Evolutionary conservation across 306 rosid species (phyloP), one percentile per base, ranked within the genome.

Genomic region (Trichosanthes truncata): DNA sequence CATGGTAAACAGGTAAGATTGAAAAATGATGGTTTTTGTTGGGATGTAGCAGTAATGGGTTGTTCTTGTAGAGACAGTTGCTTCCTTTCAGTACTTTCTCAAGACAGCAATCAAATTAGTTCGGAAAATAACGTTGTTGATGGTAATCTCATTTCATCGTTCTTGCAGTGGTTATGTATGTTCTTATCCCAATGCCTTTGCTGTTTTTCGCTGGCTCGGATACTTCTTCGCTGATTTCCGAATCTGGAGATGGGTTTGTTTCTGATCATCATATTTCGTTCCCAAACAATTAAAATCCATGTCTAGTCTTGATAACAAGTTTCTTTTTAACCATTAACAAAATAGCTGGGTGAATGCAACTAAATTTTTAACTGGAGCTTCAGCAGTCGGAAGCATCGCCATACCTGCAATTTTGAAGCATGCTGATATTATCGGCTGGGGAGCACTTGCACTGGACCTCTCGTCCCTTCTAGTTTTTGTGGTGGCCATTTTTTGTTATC

Each of bases 181-280:
- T 93, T 83, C 87, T 93, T 78, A 93, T 93, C 75, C 97, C 98
- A 51, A 84, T 93, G 97, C 97, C 97, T 51, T 78, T 90, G 84
- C 79, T 93, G 82, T 91, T 93, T 85, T 85, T 91, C 23, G 85
- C 67, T n/a, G 95, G 98, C 56, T 90, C 95, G 12, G 88, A 89
- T 85, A 56, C 67, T 65, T 79, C 83, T 63, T 76, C 90, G 6
- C 9, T 87, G 46, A 74, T 85, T 40, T 85, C 90, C 17, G 93
- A 91, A 82, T 90, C 97, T 48, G 87, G 61, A n/a, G 49, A 41
- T 35, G 23, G 80, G 80, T 77, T 49, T 51, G 78, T 31, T 53
- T 74, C 12, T 17, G 12, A 25, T 26, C 59, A 23, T 26, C 55
- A 14, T 73, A 63, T 20, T 20, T 38, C 4, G 5, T 17, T 62